Base-by-base conservation (phyloP, 495 filamentous ascomycete genomes). In the Paragyromitra xinjiangensis region DNA sequence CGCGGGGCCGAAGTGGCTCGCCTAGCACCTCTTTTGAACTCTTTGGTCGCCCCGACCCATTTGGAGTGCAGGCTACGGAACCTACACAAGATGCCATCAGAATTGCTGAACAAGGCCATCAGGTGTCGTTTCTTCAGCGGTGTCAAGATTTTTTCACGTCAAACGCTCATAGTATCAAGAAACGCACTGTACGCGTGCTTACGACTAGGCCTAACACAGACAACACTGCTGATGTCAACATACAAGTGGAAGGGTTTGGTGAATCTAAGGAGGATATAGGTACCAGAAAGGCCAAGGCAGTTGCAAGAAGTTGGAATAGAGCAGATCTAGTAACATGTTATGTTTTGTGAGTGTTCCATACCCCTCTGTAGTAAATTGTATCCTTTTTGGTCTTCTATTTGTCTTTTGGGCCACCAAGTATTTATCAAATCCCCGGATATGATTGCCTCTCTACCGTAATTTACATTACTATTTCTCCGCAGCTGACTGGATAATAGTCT, bases 201-300 rank as follows among this genome's bases (percentile, higher is more conserved):
- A 73, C 51, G 14, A 24, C 69, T 11, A 42, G 61, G 4, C 40
- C 50, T 11, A 1, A 34, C 3, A 22, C 64, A 29, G n/a, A 53
- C 0, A 34, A 55, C 16, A 45, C 37, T 29, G 34, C 34, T n/a
- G 39, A 51, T 58, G 19, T n/a, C 6, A 29, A 73, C 12, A 66
- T 59, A 22, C 40, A 26, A 48, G 9, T 6, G 8, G 73, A 76
- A 64, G 48, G 50, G 1, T 26, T 40, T 40, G 42, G 48, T 1
- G 77, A 78, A 39, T 9, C 59, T 0, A 73, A 51, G 24, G 80
- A 81, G 42, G 78, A 81, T 50, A 55, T 73, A 3, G 80, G 80
- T 12, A 68, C 70, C 37, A 61, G 50, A 55, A 69, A 71, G 42
- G 80, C 80, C 12, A 76, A 64, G 16, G 78, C 67, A 2, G 74